Evolutionary conservation across 176 grass and related monocot genomes (phyloP), one percentile per base, ranked within the genome.

Genomic region (Carex pumila): DNA sequence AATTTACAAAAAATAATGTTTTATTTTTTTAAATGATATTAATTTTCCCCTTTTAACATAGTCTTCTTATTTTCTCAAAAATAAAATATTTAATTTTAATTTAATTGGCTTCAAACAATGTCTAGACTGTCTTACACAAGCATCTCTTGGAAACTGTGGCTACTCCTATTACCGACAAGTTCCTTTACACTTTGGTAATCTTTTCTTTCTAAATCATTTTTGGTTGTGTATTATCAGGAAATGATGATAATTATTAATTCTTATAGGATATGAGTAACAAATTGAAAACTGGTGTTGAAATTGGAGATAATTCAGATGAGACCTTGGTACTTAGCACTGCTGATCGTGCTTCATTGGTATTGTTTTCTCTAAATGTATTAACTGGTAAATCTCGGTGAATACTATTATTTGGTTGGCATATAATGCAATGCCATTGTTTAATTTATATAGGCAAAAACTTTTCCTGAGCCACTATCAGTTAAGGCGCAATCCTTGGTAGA

Each of bases 141-240:
- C 88, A 97, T 92, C 85, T 97, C 31, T 83, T 97, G 30, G 89
- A 84, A 84, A 94, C 87, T 81, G 82, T 91, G 90, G 94, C 87
- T 70, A 65, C 72, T 87, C 83, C 87, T 69, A 84, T 89, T 70
- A 88, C 89, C 47, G 89, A 97, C 84, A 97, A 88, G 75, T 71
- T 97, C 86, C 90, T 97, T 36, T 37, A 77, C 47, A 85, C 87
- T 69, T 82, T 97, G 90, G 94, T 97, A 91, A 85, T 13, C 61
- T 62, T 70, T 83, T 14, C 21, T 76, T 76, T 76, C 72, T 30
- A 17, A 54, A 52, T 76, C 6, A 55, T 62, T 77, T 49, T 14
- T 55, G 32, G 21, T 30, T 77, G 49, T 73, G n/a, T 50, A 74
- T 45, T 76, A 21, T 45, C 21, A 45, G 13, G 6, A 60, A 30